These are phyloP conservation scores for Pseudopyricularia cyperi DNA, from an alignment of 2,329 filamentous ascomycete species.

Conservation along the genomic window DNA sequence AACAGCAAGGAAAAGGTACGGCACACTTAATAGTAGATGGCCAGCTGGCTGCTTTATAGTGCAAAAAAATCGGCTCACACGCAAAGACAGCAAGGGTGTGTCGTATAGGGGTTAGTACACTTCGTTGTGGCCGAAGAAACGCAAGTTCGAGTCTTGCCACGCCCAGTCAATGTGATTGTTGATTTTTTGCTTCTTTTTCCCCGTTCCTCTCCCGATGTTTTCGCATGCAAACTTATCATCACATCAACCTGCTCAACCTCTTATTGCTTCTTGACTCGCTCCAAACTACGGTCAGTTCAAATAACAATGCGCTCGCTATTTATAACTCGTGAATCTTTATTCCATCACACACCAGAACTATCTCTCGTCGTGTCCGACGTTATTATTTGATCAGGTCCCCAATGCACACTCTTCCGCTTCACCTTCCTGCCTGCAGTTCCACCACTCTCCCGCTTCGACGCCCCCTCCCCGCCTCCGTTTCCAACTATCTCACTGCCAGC, in stretches of 20 bases:
- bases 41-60: no score
- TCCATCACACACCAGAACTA: neutral
- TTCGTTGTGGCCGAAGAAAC: slow-evolving; percentile 3
- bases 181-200: neutral
- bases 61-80: no score
- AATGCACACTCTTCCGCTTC: slow-evolving; percentile 1
- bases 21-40: no score
- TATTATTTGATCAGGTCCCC: neutral
- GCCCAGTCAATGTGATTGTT: slow-evolving; percentile 1
- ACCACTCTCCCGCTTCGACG: neutral
- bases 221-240: neutral
- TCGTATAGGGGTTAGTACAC: slow-evolving; percentile 4
- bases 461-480: neutral
- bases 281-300: no score
- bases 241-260: no score
- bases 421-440: neutral
- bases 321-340: neutral
- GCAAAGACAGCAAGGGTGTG: slow-evolving; percentile 1
- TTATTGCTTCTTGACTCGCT: no score
- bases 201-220: neutral
- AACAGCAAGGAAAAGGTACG: no score
- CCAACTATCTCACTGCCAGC: neutral
- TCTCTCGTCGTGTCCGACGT: neutral
- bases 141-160: slow-evolving; percentile 4
- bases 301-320: no score